Evolutionary conservation across 768 basidiomycete genomes (phyloP).

Genomic region (Russula sp.): DNA sequence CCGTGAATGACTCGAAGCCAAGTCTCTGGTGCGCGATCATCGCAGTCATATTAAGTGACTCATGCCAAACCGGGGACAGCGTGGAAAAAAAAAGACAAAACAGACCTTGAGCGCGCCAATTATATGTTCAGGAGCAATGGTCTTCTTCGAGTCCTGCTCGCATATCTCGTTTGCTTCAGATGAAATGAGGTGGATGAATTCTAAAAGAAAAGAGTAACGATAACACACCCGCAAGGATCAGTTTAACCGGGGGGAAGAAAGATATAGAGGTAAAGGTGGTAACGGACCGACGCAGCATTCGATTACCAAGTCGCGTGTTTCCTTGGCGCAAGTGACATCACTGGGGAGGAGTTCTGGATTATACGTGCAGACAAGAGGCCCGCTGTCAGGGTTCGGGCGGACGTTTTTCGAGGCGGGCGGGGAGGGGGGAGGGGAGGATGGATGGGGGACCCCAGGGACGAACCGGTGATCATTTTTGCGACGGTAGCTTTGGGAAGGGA

Average conservation of each 20-base stretch:
- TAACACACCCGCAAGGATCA: neutral
- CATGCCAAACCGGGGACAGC: neutral
- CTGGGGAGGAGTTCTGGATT: conserved; percentile 76
- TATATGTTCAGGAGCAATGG: conserved; percentile 97
- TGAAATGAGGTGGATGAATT: conserved; percentile 97
- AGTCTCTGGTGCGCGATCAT: conserved; percentile 51
- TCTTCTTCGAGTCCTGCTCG: conserved; percentile 97
- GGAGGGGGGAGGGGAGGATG: neutral
- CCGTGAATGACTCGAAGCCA: conserved; percentile 86
- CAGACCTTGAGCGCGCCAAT: conserved; percentile 80
- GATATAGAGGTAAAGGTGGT: conserved; percentile 1
- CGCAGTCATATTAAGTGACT: neutral
- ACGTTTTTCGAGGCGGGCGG: conserved; percentile 5
- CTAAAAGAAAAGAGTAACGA: conserved; percentile 39
- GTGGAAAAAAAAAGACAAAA: conserved; percentile 25
- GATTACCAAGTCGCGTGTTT: conserved; percentile 93
- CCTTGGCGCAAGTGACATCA: conserved; percentile 88
- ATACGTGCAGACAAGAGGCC: neutral
- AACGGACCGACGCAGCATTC: conserved; percentile 98
- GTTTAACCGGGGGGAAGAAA: conserved; percentile 16
- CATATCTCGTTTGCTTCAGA: conserved; percentile 98
- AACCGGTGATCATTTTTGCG: conserved; percentile 93
- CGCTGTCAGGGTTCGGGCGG: conserved; percentile 11
- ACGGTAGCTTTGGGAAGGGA: conserved; percentile 97
- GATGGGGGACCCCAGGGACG: conserved; percentile 22